Conservation (phyloP, 2,329 filamentous ascomycete species). For the Cladosporium sphaerospermum region DNA sequence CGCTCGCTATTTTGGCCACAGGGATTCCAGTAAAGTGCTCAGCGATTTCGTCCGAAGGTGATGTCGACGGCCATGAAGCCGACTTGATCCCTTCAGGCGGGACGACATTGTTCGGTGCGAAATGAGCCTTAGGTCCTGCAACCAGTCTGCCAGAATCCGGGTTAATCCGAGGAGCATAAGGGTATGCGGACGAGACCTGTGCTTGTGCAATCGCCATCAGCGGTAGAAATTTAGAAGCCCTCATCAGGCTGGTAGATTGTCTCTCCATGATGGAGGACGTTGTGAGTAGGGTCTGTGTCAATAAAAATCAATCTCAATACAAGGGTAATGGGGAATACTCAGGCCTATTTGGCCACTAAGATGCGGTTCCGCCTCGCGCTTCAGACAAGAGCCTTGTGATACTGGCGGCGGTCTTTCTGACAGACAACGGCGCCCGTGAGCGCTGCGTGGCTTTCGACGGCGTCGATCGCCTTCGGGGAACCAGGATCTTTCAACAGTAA, state of each 20-base stretch:
- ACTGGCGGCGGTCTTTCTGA: constrained; percentile 9
- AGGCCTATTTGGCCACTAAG: constrained; percentile 5
- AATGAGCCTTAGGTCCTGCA: constrained; percentile 2
- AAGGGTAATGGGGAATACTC: constrained; percentile 14
- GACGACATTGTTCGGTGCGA: constrained; percentile 5
- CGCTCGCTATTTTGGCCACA: constrained; percentile 16
- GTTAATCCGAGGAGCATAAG: constrained; percentile 14
- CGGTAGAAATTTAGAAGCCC: constrained; percentile 19
- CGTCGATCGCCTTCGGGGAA: background rate
- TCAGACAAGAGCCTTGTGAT: constrained; percentile 5
- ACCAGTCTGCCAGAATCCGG: constrained; percentile 7
- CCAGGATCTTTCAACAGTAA: background rate
- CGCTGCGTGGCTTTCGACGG: background rate
- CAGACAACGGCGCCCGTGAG: constrained; percentile 6
- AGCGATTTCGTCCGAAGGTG: background rate
- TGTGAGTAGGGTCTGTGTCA: constrained; percentile 16
- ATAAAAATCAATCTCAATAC: constrained; percentile 16
- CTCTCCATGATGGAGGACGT: constrained; percentile 16
- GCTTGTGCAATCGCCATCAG: constrained; percentile 25
- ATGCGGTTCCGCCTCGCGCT: constrained; percentile 1
- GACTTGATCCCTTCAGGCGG: constrained; percentile 7
- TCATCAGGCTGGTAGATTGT: constrained; percentile 10
- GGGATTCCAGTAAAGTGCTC: constrained; percentile 4
- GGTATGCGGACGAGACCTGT: constrained; percentile 20
- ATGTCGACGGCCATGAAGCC: constrained; percentile 7